Base-by-base conservation (phyloP, 371 early-diverging fungal genomes). In the Syncephalis plumigaleata region DNA sequence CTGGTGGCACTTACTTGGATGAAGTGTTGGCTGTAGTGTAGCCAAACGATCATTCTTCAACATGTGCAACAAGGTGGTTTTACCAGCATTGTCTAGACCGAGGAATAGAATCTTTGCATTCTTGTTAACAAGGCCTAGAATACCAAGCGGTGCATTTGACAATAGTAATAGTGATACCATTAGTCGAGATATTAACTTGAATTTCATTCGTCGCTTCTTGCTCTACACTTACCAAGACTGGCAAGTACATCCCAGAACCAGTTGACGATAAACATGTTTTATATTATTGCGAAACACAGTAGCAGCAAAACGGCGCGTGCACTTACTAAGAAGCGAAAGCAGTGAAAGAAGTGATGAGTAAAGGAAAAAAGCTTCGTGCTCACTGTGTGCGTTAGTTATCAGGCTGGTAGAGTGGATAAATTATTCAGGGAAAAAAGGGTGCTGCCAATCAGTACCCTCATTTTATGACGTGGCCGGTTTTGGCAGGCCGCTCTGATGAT, bases 21-120 rank as follows among this genome's bases (percentile, higher is more conserved):
- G 98, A 55, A 91, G 81, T 25, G 99, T 99, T 37, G 99, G 99
- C 61, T 90, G 89, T 36, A 93, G 73, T 23, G 89, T 85, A 25
- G 94, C 91, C 56, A 96, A 69, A 47, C 96, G 87, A 64, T 96
- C 95, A 59, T 93, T 93, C 75, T 98, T 99, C 57, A 99, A 71
- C 89, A 98, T 94, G 73, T 97, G 95, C 31, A 98, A 77, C 31
- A 99, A 76, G 39, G 99, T 98, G 7, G 99, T 98, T 69, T 99
- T 99, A 50, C 99, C 99, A 49, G 98, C 97, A 73, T 99, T 99
- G 65, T 99, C 99, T 48, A 99, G 80, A 42, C 99, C 99, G 48
- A 99, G 77, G 73, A 99, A 99, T 42, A 99, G 76, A 59, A 99
- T 90, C 68, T 92, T 93, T 48, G 98, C 96, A 61, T 91, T 91